A percentile compares a stretch with the other conserved stretches of the same genome.
These are phyloP conservation scores for Tubosaeta brunneosetosa DNA, from an alignment of 768 basidiomycete genomes.

Conservation along the genomic window DNA sequence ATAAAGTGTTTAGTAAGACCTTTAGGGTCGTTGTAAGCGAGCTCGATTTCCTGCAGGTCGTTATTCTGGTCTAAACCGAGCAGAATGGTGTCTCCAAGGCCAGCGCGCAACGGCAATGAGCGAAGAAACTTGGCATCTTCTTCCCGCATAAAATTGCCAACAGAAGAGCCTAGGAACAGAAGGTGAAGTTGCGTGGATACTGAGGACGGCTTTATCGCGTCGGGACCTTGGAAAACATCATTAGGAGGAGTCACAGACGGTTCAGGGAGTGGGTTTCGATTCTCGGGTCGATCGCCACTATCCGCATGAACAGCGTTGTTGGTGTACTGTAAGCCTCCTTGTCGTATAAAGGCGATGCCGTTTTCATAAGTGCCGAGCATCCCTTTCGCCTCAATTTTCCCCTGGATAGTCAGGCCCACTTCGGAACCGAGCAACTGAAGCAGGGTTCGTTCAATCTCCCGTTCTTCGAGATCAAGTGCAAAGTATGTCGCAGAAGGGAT, in stretches of 20 bases:
- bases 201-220: slow-evolving; percentile 36
- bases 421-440: slow-evolving; percentile 58
- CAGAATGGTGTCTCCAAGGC: slow-evolving; percentile 75
- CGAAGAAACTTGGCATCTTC: slow-evolving; percentile 71
- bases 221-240: slow-evolving; percentile 2
- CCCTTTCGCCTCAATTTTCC: slow-evolving; percentile 77
- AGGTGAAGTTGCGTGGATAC: slow-evolving; percentile 66
- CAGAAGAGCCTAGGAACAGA: slow-evolving; percentile 85
- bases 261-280: slow-evolving; percentile 36
- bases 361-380: slow-evolving; percentile 91
- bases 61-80: slow-evolving; percentile 91
- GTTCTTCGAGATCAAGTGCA: slow-evolving; percentile 89
- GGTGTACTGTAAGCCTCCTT: slow-evolving; percentile 28
- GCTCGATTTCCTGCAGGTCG: slow-evolving; percentile 62
- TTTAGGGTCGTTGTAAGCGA: slow-evolving; percentile 80
- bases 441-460: slow-evolving; percentile 80
- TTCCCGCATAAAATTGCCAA: slow-evolving; percentile 82
- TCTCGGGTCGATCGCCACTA: not conserved
- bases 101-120: slow-evolving; percentile 70
- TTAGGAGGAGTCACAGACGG: slow-evolving; percentile 29
- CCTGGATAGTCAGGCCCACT: slow-evolving; percentile 55
- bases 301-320: slow-evolving; percentile 3
- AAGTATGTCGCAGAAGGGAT: slow-evolving; percentile 70
- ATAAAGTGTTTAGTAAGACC: slow-evolving; percentile 75
- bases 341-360: slow-evolving; percentile 73